Base-by-base conservation (phyloP, 164 flowering plant species). In the Chloranthus sessilifolius region DNA sequence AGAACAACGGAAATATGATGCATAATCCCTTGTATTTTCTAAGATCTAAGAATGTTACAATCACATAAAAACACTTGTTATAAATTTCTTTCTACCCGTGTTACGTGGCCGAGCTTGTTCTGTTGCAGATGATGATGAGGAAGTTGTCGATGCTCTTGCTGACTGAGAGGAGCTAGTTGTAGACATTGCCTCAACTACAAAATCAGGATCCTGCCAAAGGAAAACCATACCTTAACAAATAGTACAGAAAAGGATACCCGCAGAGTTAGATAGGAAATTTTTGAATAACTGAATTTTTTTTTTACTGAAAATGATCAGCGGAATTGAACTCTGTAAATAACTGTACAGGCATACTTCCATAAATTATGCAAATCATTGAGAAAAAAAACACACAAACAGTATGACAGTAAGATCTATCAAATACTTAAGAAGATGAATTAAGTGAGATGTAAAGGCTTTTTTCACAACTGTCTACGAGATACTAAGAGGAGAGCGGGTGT, bases 151-250 rank as follows among this genome's bases (percentile, higher is more conserved):
- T 34, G 79, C 65, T 50, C 77, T 76, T 37, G 88, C 16, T 47
- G 87, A 43, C 60, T 77, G 92, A 40, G 88, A 75, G 8, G 90
- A 64, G 58, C 74, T 67, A 55, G 68, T 64, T 19, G 73, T 40
- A 53, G 85, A 39, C 82, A 89, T 87, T 42, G 95, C 56, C 67
- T 87, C 99, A 47, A 94, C 96, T 42, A 80, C 73, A 30, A 94
- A 73, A 43, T 77, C 87, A 51, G 95, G 91, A 65, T 89, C 99
- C 99, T 94, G 80, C 37, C 52, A 27, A 54, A 10, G 19, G 25
- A 47, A 65, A 7, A n/a, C n/a, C n/a, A n/a, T n/a, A n/a, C n/a
- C n/a, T n/a, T n/a, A n/a, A n/a, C n/a, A n/a, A n/a, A n/a, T n/a
- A n/a, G n/a, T n/a, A n/a, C n/a, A n/a, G n/a, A n/a, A n/a, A n/a